Evolutionary conservation across 106 monocot species (phyloP).

Genomic region (Ottelia alismoides): DNA sequence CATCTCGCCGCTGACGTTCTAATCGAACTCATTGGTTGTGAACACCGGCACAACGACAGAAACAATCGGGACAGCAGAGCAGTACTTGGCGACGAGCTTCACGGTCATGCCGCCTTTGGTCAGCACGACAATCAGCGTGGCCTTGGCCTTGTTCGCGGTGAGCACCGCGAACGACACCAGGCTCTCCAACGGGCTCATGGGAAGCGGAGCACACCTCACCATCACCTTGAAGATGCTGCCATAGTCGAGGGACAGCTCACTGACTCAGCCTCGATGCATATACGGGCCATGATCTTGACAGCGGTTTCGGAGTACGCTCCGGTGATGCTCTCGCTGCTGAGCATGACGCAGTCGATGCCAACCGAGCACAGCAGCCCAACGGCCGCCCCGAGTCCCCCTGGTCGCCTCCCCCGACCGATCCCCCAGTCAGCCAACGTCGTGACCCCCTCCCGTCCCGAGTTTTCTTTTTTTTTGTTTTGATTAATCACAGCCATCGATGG

Average conservation of each 20-base stretch:
- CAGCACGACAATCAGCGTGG: constrained; percentile 51
- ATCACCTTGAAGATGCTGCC: constrained; percentile 39
- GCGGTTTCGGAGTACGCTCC: constrained; percentile 68
- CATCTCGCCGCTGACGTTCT: constrained; percentile 47
- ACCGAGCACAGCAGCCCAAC: constrained; percentile 52
- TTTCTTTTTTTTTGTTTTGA: no score
- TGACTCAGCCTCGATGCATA: constrained; percentile 54
- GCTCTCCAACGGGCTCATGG: constrained; percentile 64
- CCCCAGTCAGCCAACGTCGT: no score
- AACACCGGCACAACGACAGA: constrained; percentile 60
- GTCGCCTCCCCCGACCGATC: no score
- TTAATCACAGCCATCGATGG: no score
- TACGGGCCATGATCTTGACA: constrained; percentile 64
- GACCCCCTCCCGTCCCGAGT: no score
- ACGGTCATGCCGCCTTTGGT: constrained; percentile 60
- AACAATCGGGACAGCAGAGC: constrained; percentile 47
- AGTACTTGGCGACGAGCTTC: constrained; percentile 65
- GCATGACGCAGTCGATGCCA: constrained; percentile 64
- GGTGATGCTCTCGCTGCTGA: constrained; percentile 61
- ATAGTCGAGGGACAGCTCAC: constrained; percentile 33
- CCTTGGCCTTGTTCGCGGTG: constrained; percentile 38
- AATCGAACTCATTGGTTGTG: constrained; percentile 38
- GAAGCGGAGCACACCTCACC: constrained; percentile 29
- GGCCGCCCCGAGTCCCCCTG: constrained; percentile 45
- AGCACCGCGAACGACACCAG: constrained; percentile 56